Percentiles rank a stretch among this genome's conserved stretches.
phyloP scores from a whole-genome alignment of 495 filamentous ascomycete species.

The Penicillium tannophilum region DNA sequence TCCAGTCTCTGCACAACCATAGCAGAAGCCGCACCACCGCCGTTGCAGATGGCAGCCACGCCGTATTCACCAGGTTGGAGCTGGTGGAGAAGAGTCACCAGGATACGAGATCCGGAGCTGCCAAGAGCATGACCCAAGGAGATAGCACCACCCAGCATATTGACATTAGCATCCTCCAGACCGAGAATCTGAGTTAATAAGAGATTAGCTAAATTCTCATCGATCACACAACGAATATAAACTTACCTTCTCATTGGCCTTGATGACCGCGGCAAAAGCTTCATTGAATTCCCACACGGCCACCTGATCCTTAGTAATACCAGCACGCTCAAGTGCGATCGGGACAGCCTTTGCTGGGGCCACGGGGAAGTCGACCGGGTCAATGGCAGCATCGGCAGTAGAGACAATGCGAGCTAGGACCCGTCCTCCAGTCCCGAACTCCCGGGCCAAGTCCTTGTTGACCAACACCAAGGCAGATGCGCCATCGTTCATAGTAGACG shows the following conservation, averaged over 20 bases:
- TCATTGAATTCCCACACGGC: conserved; percentile 98
- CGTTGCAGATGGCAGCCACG: conserved; percentile 94
- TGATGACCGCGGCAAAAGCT: conserved; percentile 94
- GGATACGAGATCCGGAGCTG: conserved; percentile 89
- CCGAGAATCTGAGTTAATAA: conserved; percentile 64
- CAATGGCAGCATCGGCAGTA: conserved; percentile 86
- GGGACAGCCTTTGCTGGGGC: conserved; percentile 92
- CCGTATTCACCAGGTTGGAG: conserved; percentile 91
- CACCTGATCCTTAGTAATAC: conserved; percentile 85
- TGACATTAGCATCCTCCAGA: conserved; percentile 75
- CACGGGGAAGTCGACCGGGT: conserved; percentile 93
- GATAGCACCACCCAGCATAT: conserved; percentile 88
- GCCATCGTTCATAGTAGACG: conserved; percentile 91
- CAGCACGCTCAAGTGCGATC: conserved; percentile 83
- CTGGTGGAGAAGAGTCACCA: conserved; percentile 88
- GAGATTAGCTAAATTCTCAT: conserved; percentile 19
- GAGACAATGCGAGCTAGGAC: conserved; percentile 84
- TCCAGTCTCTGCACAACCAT: conserved; percentile 90
- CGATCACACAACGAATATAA: neutral
- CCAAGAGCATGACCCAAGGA: conserved; percentile 92
- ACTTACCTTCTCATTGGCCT: conserved; percentile 84
- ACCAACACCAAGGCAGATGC: conserved; percentile 87
- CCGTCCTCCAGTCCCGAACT: conserved; percentile 71
- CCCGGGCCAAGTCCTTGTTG: conserved; percentile 70
- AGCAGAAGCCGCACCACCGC: conserved; percentile 87